These are phyloP conservation scores for Aspergillus cavernicola DNA, from an alignment of 495 filamentous ascomycete genomes.

Conservation along the genomic window DNA sequence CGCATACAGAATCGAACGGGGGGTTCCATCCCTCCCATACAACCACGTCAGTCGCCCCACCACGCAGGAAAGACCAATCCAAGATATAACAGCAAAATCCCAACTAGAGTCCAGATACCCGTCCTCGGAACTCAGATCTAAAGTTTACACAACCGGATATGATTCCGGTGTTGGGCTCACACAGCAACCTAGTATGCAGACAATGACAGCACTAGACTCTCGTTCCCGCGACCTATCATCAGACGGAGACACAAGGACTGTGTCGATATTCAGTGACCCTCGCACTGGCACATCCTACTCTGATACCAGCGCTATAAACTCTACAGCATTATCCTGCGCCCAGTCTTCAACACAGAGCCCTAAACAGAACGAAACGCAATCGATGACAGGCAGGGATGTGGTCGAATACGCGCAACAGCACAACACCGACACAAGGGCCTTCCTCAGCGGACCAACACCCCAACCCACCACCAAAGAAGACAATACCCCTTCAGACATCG, in stretches of 20 bases:
- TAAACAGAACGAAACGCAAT: constrained; percentile 2
- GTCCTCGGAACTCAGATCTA: not conserved
- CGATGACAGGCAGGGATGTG: not conserved
- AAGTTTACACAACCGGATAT: constrained; percentile 6
- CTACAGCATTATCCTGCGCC: not conserved
- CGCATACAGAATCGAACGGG: constrained; percentile 20
- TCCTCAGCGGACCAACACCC: constrained; percentile 4
- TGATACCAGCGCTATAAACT: constrained; percentile 1
- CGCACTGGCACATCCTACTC: constrained; percentile 14
- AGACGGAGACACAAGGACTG: not conserved
- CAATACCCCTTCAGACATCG: constrained; percentile 5
- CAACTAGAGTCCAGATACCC: constrained; percentile 16
- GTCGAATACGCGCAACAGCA: not conserved
- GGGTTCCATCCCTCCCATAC: constrained; percentile 9
- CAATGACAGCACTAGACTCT: constrained; percentile 13
- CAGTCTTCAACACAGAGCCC: not conserved
- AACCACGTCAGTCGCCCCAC: not conserved
- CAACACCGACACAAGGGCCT: constrained; percentile 13
- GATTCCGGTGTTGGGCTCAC: constrained; percentile 21
- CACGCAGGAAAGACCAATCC: not conserved
- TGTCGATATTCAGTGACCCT: constrained; percentile 6
- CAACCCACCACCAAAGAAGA: not conserved
- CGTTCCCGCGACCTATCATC: constrained; percentile 10
- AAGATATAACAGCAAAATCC: not conserved
- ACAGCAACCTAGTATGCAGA: constrained; percentile 19